Conservation (phyloP, 139 green algal species). For the Nannochloris sp. region DNA sequence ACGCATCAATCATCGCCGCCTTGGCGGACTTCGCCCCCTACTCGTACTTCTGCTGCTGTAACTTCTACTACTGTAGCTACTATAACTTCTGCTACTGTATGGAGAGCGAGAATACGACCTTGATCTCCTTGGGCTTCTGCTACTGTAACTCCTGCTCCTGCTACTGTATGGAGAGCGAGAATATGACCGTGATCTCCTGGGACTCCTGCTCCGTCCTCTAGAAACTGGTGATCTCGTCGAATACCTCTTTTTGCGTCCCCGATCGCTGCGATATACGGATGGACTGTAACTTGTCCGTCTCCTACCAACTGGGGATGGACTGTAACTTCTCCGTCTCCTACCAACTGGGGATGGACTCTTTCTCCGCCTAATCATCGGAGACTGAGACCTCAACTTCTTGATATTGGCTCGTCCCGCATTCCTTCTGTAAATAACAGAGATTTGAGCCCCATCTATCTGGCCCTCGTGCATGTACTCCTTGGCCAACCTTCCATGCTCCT, state of each 20-base stretch:
- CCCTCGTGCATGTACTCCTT: conserved; percentile 75
- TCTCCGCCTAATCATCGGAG: no score
- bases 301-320: background rate
- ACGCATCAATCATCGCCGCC: background rate
- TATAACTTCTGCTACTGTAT: background rate
- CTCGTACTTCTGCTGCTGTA: conserved; percentile 1
- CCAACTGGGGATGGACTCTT: no score
- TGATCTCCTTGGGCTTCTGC: background rate
- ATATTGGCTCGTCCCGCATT: background rate
- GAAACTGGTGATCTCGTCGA: background rate
- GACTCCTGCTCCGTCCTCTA: background rate
- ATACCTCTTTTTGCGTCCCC: background rate
- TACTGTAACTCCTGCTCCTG: background rate
- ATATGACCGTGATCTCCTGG: background rate
- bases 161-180: background rate
- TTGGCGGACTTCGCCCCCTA: background rate
- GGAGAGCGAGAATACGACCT: background rate
- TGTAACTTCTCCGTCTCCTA: background rate
- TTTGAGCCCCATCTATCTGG: conserved; percentile 71
- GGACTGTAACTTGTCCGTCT: background rate
- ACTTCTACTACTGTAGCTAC: background rate
- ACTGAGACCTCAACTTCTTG: background rate
- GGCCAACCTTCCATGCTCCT: conserved; percentile 57
- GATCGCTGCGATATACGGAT: background rate
- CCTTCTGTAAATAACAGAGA: conserved; percentile 22